A percentile compares a stretch with the other conserved stretches of the same genome.
Conservation (phyloP, 2,329 filamentous ascomycete genomes). For the Harringtonia lauricola region DNA sequence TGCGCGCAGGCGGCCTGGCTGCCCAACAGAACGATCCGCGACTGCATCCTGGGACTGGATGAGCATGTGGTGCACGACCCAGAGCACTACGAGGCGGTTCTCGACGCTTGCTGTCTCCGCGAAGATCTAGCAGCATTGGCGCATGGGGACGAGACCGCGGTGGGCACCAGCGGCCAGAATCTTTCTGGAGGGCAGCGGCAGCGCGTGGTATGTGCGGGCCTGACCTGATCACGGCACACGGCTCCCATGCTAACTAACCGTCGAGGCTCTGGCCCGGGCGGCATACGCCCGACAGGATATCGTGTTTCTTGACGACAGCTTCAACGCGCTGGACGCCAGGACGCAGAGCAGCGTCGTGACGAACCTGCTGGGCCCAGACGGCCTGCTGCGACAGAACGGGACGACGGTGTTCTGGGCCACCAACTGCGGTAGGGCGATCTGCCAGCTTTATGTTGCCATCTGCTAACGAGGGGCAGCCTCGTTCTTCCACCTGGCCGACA, state of each 20-base stretch:
- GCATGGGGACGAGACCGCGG: constrained; percentile 13
- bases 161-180: constrained; percentile 14
- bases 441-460: background rate
- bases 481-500: constrained; percentile 27
- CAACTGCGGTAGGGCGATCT: constrained; percentile 18
- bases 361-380: constrained; percentile 19
- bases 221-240: background rate
- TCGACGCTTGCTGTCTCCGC: constrained; percentile 13
- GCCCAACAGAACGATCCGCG: constrained; percentile 5
- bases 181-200: constrained; percentile 20
- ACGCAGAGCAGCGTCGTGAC: constrained; percentile 19
- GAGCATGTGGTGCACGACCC: background rate
- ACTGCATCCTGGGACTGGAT: constrained; percentile 4
- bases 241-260: background rate
- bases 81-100: background rate
- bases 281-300: constrained; percentile 19
- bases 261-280: constrained; percentile 25
- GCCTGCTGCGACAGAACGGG: constrained; percentile 16
- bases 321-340: constrained; percentile 23
- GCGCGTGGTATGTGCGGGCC: constrained; percentile 14
- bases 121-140: constrained; percentile 14
- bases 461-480: background rate
- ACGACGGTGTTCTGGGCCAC: constrained; percentile 22
- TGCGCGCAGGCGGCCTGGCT: constrained; percentile 10
- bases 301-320: constrained; percentile 23